Evolutionary conservation across 2,329 filamentous ascomycete genomes (phyloP).

Genomic region (Xylogone sp.): DNA sequence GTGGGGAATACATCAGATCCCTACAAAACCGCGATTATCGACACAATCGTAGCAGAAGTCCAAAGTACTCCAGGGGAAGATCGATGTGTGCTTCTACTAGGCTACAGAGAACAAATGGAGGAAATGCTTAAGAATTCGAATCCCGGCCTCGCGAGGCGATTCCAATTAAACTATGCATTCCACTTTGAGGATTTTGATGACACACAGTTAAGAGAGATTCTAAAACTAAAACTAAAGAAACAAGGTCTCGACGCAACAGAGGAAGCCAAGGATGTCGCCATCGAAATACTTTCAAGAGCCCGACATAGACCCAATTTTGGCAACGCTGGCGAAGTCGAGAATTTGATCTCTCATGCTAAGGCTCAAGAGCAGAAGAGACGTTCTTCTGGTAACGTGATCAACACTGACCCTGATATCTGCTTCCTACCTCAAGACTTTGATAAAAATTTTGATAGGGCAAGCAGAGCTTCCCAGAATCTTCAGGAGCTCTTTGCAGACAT

Average conservation of each 20-base stretch:
- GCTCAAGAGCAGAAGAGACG: slow-evolving; percentile 19
- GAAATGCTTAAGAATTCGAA: slow-evolving; percentile 71
- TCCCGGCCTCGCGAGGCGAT: slow-evolving; percentile 61
- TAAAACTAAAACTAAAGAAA: slow-evolving; percentile 58
- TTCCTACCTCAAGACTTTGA: slow-evolving; percentile 45
- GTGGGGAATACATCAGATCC: slow-evolving; percentile 30
- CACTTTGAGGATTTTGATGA: slow-evolving; percentile 61
- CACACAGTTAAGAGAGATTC: slow-evolving; percentile 54
- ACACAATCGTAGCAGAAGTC: slow-evolving; percentile 71
- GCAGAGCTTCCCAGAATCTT: slow-evolving; percentile 37
- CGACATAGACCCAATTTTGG: slow-evolving; percentile 62
- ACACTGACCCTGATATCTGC: too few relatives aligned
- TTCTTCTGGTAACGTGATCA: background rate
- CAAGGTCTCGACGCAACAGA: slow-evolving; percentile 50
- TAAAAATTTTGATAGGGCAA: slow-evolving; percentile 42
- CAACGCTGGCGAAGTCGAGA: slow-evolving; percentile 70
- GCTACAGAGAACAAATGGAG: slow-evolving; percentile 65
- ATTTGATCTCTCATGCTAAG: slow-evolving; percentile 53
- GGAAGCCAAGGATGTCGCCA: slow-evolving; percentile 47
- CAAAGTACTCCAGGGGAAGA: slow-evolving; percentile 66
- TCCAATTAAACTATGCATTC: slow-evolving; percentile 60
- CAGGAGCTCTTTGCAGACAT: slow-evolving; percentile 43
- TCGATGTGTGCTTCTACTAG: slow-evolving; percentile 65
- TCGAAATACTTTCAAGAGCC: slow-evolving; percentile 54
- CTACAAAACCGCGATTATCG: slow-evolving; percentile 52